A percentile compares a stretch with the other conserved stretches of the same genome.
Conservation (phyloP, 352 stramenopile species). For the Phytophthora aleatoria region DNA sequence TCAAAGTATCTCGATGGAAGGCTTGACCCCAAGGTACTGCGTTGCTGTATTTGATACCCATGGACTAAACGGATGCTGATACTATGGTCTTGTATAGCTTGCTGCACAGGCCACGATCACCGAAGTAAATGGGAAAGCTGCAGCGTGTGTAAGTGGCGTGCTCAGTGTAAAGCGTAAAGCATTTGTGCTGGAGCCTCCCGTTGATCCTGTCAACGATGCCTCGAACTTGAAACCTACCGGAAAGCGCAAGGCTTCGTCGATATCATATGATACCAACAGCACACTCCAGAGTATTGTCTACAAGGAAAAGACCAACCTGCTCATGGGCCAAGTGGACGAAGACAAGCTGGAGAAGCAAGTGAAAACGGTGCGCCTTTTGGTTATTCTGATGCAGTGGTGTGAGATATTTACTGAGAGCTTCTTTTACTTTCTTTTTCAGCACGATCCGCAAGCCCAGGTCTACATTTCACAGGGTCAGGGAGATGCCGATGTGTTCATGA, state of each 20-base stretch:
- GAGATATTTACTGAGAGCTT: constrained; percentile 2
- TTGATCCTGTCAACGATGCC: constrained; percentile 14
- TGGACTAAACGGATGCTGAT: not conserved
- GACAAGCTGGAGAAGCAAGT: constrained; percentile 79
- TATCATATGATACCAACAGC: constrained; percentile 20
- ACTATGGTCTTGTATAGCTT: constrained; percentile 35
- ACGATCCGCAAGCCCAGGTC: constrained; percentile 68
- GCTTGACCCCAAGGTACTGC: constrained; percentile 65
- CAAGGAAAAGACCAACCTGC: constrained; percentile 58
- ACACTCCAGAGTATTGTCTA: constrained; percentile 54
- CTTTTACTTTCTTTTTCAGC: constrained; percentile 29
- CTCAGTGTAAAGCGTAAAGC: constrained; percentile 61
- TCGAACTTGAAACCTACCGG: constrained; percentile 31
- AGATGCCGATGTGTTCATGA: constrained; percentile 83
- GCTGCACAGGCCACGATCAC: constrained; percentile 62
- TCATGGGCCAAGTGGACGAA: constrained; percentile 80
- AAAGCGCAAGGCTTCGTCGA: constrained; percentile 33
- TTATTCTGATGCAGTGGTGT: not conserved
- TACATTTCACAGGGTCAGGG: constrained; percentile 83
- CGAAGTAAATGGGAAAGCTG: constrained; percentile 74
- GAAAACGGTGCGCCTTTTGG: constrained; percentile 53
- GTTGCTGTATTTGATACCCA: not conserved
- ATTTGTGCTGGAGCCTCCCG: constrained; percentile 58
- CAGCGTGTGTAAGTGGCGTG: constrained; percentile 59
- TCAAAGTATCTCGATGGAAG: constrained; percentile 87